Percentiles rank a stretch among this genome's conserved stretches.
Evolutionary conservation across 352 stramenopile species (phyloP).

Genomic region (Phytophthora cryptogea): DNA sequence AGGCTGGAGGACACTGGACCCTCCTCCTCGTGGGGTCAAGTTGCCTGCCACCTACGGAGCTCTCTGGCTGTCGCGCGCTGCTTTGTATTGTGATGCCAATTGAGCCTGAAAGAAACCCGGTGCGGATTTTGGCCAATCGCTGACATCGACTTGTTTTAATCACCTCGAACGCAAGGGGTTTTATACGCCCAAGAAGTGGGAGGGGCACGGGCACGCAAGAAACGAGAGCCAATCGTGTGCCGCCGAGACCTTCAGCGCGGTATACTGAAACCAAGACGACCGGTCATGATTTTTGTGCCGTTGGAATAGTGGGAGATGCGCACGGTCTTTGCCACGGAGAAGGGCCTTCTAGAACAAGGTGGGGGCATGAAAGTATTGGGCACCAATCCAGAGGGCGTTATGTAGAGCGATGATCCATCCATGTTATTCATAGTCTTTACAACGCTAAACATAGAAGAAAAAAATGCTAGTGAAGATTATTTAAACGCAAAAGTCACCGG

Average conservation of each 20-base stretch:
- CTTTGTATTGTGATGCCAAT: conserved; percentile 25
- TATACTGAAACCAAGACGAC: conserved; percentile 22
- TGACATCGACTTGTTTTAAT: conserved; percentile 18
- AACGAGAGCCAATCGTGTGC: conserved; percentile 22
- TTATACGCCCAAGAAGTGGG: conserved; percentile 1
- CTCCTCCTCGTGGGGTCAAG: conserved; percentile 10
- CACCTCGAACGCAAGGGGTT: conserved; percentile 15
- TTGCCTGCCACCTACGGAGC: background rate
- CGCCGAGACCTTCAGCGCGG: background rate
- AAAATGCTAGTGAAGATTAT: too few relatives aligned
- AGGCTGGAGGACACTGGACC: conserved; percentile 4
- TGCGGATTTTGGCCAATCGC: conserved; percentile 29
- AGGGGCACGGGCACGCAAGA: background rate
- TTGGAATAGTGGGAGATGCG: conserved; percentile 1
- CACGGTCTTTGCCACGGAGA: too few relatives aligned
- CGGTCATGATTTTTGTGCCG: conserved; percentile 1
- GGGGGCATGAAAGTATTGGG: too few relatives aligned
- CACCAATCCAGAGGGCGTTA: too few relatives aligned
- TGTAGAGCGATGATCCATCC: too few relatives aligned
- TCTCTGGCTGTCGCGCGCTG: conserved; percentile 20
- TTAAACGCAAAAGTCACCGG: too few relatives aligned
- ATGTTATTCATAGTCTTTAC: too few relatives aligned
- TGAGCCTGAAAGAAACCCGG: conserved; percentile 22
- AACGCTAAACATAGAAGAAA: too few relatives aligned
- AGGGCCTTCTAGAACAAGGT: too few relatives aligned